Conservation (phyloP, 306 rosid species). For the Citrullus mucosospermus region DNA sequence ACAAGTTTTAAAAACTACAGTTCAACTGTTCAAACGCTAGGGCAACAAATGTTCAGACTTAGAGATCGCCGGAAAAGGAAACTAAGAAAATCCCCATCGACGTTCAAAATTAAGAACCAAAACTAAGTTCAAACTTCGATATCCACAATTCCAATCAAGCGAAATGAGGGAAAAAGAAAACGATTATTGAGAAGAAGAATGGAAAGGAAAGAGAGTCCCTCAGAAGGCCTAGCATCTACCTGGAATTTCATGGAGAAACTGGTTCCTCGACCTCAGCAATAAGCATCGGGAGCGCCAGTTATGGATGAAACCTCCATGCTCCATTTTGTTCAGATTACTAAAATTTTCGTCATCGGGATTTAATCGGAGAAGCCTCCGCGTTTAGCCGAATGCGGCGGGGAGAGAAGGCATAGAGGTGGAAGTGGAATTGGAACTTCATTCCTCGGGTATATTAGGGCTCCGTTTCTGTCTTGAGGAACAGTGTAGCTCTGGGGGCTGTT, state of each 20-base stretch:
- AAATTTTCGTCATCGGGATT: background rate
- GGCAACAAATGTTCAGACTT: no score
- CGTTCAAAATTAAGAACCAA: no score
- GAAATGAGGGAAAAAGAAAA: no score
- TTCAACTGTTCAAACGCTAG: no score
- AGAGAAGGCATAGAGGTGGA: background rate
- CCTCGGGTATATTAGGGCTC: background rate
- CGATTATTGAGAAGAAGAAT: background rate
- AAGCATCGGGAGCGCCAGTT: slow-evolving; percentile 3
- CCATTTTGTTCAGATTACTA: slow-evolving; percentile 2
- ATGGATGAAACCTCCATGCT: background rate
- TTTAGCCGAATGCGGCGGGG: background rate
- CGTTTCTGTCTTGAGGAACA: background rate
- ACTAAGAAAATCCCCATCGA: no score
- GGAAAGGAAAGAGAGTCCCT: background rate
- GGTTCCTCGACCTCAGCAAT: slow-evolving; percentile 7
- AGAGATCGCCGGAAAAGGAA: no score
- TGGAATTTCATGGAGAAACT: background rate
- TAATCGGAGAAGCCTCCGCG: background rate
- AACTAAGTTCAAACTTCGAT: no score
- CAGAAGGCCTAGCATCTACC: slow-evolving; percentile 5
- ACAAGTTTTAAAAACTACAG: no score
- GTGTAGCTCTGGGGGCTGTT: background rate
- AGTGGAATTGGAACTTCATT: background rate
- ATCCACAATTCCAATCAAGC: no score